Evolutionary conservation across 257 asterid genomes (phyloP).

Genomic region (Perilla frutescens): DNA sequence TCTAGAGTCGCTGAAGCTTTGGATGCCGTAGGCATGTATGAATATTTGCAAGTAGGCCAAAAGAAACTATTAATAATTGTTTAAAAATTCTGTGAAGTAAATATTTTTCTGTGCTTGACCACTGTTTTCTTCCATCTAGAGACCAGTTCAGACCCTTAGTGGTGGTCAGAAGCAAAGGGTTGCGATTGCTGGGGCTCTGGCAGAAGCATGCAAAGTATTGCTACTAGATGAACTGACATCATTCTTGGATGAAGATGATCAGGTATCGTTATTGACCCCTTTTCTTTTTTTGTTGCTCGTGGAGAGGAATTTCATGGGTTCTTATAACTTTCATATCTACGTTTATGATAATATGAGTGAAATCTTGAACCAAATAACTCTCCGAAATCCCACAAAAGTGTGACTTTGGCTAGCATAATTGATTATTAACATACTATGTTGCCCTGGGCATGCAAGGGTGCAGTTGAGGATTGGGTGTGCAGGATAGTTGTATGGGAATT

Average conservation of each 20-base stretch:
- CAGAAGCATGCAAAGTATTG: conserved; percentile 90
- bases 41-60: conserved; percentile 74
- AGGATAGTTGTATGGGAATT: too few relatives aligned
- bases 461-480: too few relatives aligned
- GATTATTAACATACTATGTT: too few relatives aligned
- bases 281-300: background rate
- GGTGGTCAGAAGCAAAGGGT: conserved; percentile 99
- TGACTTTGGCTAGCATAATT: too few relatives aligned
- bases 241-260: conserved; percentile 92
- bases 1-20: conserved; percentile 81
- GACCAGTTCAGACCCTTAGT: conserved; percentile 96
- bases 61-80: conserved; percentile 13
- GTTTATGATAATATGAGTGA: too few relatives aligned
- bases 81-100: background rate
- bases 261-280: conserved; percentile 51
- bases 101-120: conserved; percentile 18
- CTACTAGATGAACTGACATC: conserved; percentile 96
- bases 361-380: too few relatives aligned
- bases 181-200: conserved; percentile 97
- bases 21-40: conserved; percentile 88
- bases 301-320: background rate
- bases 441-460: too few relatives aligned
- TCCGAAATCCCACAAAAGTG: too few relatives aligned
- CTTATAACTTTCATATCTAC: background rate
- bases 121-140: conserved; percentile 47